phyloP scores from a whole-genome alignment of 148 eudicot species.

The Spergularia bocconei region DNA sequence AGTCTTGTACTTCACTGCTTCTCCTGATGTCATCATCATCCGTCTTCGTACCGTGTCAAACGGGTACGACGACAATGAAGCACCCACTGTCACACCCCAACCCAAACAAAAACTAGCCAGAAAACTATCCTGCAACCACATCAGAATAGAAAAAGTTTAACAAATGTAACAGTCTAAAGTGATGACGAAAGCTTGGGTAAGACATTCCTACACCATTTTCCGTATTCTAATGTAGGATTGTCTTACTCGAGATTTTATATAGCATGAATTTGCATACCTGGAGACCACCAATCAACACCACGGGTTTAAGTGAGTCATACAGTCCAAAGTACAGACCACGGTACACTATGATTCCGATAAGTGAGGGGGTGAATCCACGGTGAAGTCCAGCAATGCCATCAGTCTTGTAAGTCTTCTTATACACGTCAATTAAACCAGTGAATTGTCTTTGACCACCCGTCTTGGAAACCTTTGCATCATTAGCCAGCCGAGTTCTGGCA shows the following conservation, averaged over 20 bases:
- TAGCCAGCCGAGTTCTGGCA: slow-evolving; percentile 75
- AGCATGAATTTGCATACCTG: slow-evolving; percentile 39
- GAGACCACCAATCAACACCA: slow-evolving; percentile 47
- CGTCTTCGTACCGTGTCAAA: slow-evolving; percentile 26
- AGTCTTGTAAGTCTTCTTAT: slow-evolving; percentile 60
- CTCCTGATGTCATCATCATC: slow-evolving; percentile 31
- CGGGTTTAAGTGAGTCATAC: slow-evolving; percentile 79
- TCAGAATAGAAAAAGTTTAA: too few species aligned
- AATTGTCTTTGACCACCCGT: slow-evolving; percentile 72
- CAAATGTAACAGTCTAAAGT: too few species aligned
- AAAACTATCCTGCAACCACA: slow-evolving; percentile 20
- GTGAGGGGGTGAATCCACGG: slow-evolving; percentile 79
- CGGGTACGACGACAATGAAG: slow-evolving; percentile 22
- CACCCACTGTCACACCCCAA: slow-evolving; percentile 23
- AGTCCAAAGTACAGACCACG: slow-evolving; percentile 81
- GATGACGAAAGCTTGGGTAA: too few species aligned
- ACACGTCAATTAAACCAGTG: slow-evolving; percentile 73
- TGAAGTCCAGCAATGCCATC: slow-evolving; percentile 82
- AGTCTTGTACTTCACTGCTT: slow-evolving; percentile 24
- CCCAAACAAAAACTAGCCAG: slow-evolving; percentile 21
- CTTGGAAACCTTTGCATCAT: slow-evolving; percentile 70
- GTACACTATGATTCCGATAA: slow-evolving; percentile 75
- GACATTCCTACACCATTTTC: too few species aligned
- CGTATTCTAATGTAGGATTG: too few species aligned
- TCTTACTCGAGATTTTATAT: neutral